These are phyloP conservation scores for Pseudopithomyces chartarum DNA, from an alignment of 2,329 filamentous ascomycete species.

Conservation along the genomic window DNA sequence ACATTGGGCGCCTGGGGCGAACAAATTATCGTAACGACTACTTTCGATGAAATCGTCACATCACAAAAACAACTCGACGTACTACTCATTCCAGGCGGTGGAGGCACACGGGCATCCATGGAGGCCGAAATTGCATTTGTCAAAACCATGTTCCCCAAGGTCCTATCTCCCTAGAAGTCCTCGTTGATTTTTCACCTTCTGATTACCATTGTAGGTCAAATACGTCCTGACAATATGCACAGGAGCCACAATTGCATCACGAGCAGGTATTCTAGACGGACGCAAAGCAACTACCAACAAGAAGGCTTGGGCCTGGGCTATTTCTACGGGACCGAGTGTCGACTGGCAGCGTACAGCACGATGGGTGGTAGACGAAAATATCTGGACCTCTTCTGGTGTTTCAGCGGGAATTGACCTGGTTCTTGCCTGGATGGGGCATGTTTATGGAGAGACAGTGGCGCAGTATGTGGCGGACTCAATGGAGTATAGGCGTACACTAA, in stretches of 20 bases:
- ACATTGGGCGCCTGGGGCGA: conserved; percentile 39
- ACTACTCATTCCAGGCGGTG: conserved; percentile 68
- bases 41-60: conserved; percentile 55
- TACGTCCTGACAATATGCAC: conserved; percentile 68
- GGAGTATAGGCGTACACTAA: conserved; percentile 61
- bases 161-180: conserved; percentile 38
- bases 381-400: conserved; percentile 69
- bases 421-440: conserved; percentile 58
- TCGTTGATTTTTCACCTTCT: background rate
- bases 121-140: conserved; percentile 55
- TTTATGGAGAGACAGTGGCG: conserved; percentile 61
- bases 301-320: conserved; percentile 54
- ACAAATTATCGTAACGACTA: conserved; percentile 55
- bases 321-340: conserved; percentile 53
- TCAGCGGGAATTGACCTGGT: conserved; percentile 66
- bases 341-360: conserved; percentile 61
- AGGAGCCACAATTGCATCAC: conserved; percentile 60
- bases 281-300: conserved; percentile 68
- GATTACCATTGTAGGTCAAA: conserved; percentile 19
- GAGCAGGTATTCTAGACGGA: conserved; percentile 63
- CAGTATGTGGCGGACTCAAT: conserved; percentile 52
- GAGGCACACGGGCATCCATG: conserved; percentile 49
- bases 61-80: conserved; percentile 59
- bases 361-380: conserved; percentile 65
- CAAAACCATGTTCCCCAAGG: conserved; percentile 51